Evolutionary conservation across 2,329 filamentous ascomycete species (phyloP), one percentile per base, ranked within the genome.

Genomic region (Xylariaceae sp.): DNA sequence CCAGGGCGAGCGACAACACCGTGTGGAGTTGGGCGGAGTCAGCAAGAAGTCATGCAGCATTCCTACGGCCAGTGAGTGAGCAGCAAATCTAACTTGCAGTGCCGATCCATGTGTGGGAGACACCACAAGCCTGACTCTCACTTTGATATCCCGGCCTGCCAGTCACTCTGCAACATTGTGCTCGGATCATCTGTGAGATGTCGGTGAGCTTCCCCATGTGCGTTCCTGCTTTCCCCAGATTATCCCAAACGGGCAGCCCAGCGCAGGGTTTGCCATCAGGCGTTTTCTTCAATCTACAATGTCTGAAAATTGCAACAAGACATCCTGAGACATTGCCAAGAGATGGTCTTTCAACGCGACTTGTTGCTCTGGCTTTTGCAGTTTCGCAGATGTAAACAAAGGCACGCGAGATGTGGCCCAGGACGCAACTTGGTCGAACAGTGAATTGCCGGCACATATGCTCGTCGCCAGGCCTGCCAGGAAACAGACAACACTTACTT

Each of bases 21-120:
- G 37, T 48, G 41, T 42, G 47, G 49, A 48, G 43, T 29, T 38
- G 32, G 33, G 49, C 45, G 45, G 51, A 52, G 49, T 49, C 47
- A 50, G 47, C 47, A 45, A 16, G 48, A 47, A 53, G 51, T 53
- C 49, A 53, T 53, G 51, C 51, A 50, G 45, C 38, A 43, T 38
- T 24, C 37, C 38, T 46, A 12, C 45, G 45, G 32, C 51, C 51
- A 54, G 43, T 52, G 28, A 45, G 26, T 28, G 42, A 39, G 17
- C 41, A 44, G 45, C 42, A 50, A 52, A 48, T 48, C 44, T 31
- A 47, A 38, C 33, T 37, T 39, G 47, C 47, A 44, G 43, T 17
- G 49, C 45, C 45, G 51, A 54, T 54, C 51, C 34, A 7, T 41
- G 33, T 29, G 9, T 29, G 12, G 13, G 6, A 32, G 30, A 32